Evolutionary conservation across 208 protist species (phyloP).

Genomic region (Blechomonas ayalai): DNA sequence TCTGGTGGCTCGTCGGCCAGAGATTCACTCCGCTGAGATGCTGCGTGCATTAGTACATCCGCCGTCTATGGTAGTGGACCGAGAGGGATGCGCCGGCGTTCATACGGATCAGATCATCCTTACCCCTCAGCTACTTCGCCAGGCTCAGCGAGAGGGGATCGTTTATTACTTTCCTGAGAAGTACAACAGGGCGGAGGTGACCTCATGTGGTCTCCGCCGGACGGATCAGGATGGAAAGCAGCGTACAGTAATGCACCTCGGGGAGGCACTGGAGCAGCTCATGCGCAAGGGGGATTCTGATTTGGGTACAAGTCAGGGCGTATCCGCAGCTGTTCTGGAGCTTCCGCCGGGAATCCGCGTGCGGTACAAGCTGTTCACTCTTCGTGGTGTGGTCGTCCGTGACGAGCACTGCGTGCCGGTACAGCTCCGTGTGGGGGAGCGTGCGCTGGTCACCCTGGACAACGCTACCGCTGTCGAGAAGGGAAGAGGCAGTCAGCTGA

Average conservation of each 20-base stretch:
- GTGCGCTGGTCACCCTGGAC: conserved; percentile 48
- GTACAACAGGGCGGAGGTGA: conserved; percentile 32
- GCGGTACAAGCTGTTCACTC: conserved; percentile 50
- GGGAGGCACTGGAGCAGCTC: conserved; percentile 6
- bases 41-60: conserved; percentile 45
- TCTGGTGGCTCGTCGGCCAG: conserved; percentile 46
- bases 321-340: conserved; percentile 6
- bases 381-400: conserved; percentile 39
- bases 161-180: conserved; percentile 75
- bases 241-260: neutral
- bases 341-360: conserved; percentile 45
- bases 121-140: conserved; percentile 20
- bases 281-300: conserved; percentile 8
- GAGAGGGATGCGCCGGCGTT: conserved; percentile 70
- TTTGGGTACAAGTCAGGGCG: neutral
- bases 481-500: too few relatives aligned
- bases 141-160: conserved; percentile 40
- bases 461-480: conserved; percentile 22
- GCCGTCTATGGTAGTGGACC: conserved; percentile 39
- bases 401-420: conserved; percentile 50
- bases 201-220: too few relatives aligned
- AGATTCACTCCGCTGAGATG: conserved; percentile 40
- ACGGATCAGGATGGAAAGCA: too few relatives aligned
- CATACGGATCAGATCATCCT: conserved; percentile 82
- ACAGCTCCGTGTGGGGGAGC: conserved; percentile 50